phyloP scores from a whole-genome alignment of 1,284 basidiomycete species.

The Puccinia coronata region DNA sequence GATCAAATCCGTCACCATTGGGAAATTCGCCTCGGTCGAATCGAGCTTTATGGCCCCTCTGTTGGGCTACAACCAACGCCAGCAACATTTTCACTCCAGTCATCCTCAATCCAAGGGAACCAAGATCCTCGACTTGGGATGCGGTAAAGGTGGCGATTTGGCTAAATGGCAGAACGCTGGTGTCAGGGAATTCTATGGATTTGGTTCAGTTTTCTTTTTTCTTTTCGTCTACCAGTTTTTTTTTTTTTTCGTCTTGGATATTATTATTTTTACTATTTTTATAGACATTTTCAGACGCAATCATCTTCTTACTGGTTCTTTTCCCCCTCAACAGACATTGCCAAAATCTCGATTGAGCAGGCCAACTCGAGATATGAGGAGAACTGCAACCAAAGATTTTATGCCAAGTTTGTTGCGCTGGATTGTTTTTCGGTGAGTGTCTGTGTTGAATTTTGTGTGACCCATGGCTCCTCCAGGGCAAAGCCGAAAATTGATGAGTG shows the following conservation, averaged over 20 bases:
- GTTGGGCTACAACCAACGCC: conserved; percentile 61
- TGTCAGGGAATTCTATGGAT: conserved; percentile 75
- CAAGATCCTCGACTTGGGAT: conserved; percentile 91
- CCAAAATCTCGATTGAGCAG: conserved; percentile 84
- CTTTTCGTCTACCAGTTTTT: no score
- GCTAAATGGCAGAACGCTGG: conserved; percentile 92
- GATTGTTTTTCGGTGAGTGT: conserved; percentile 75
- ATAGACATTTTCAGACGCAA: no score
- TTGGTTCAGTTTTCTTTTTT: conserved; percentile 66
- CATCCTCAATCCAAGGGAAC: conserved; percentile 60
- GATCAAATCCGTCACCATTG: conserved; percentile 93
- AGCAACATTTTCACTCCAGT: conserved; percentile 17
- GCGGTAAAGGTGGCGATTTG: conserved; percentile 96
- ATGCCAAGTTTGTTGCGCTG: conserved; percentile 77
- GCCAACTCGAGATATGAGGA: conserved; percentile 70
- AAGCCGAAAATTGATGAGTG: background rate
- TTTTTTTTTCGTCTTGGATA: background rate
- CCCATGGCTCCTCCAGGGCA: background rate
- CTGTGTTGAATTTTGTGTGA: no score
- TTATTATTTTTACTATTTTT: background rate
- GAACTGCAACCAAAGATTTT: conserved; percentile 66
- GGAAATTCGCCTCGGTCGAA: conserved; percentile 67
- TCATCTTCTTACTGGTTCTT: background rate
- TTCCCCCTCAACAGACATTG: conserved; percentile 68
- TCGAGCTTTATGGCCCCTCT: conserved; percentile 37